Conservation (phyloP, 257 asterid genomes). For the Rhazya stricta region DNA sequence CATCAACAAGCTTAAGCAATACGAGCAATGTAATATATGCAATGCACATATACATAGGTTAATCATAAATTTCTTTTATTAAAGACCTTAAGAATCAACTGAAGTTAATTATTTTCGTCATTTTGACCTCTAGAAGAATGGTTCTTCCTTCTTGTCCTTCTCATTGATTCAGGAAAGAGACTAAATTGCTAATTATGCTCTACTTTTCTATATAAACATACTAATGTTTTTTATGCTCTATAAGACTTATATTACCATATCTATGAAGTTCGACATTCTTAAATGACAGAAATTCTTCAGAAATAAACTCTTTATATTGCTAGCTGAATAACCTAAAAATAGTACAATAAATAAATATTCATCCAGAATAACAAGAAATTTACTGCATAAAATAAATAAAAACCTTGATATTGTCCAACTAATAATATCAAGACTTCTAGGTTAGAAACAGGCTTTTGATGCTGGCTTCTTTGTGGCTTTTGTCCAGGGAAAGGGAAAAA, state of each 20-base stretch:
- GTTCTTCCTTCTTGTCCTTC: not conserved
- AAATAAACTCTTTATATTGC: not conserved
- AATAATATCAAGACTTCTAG: not conserved
- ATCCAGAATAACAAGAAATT: not conserved
- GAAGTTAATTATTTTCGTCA: no score
- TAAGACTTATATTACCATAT: not conserved
- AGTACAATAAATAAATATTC: not conserved
- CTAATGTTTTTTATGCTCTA: not conserved
- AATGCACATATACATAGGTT: not conserved
- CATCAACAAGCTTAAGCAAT: not conserved
- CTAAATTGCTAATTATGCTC: not conserved
- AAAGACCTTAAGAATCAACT: not conserved
- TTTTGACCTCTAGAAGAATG: not conserved
- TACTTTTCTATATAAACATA: no score
- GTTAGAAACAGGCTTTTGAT: not conserved
- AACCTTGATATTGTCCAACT: not conserved
- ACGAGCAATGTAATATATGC: not conserved
- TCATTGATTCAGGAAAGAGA: not conserved
- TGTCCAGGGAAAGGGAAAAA: not conserved
- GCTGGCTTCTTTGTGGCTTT: not conserved
- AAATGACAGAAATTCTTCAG: not conserved
- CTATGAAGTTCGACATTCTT: not conserved
- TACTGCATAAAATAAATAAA: not conserved
- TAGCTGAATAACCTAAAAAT: not conserved
- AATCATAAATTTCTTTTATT: no score